Percentiles rank a stretch among this genome's conserved stretches.
phyloP scores from a whole-genome alignment of 441 rosid genomes.

The Erodium trifolium region DNA sequence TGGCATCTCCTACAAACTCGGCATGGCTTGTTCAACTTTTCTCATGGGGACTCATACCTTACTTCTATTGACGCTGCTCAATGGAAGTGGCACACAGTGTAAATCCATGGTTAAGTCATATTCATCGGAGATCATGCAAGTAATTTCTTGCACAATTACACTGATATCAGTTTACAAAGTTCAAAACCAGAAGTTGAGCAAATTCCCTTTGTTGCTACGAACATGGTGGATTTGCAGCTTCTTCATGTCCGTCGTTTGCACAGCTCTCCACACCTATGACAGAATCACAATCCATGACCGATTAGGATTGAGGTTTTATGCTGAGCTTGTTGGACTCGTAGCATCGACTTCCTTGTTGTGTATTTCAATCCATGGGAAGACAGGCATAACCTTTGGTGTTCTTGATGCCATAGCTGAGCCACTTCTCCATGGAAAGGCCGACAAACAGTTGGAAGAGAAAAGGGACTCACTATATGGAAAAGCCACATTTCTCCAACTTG shows the following conservation, averaged over 20 bases:
- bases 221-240: slow-evolving; percentile 85
- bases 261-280: slow-evolving; percentile 29
- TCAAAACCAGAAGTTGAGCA: slow-evolving; percentile 22
- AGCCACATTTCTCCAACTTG: slow-evolving; percentile 63
- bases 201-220: slow-evolving; percentile 68
- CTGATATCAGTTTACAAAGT: slow-evolving; percentile 34
- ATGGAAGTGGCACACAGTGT: slow-evolving; percentile 31
- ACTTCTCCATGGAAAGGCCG: slow-evolving; percentile 37
- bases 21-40: slow-evolving; percentile 36
- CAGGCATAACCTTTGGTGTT: slow-evolving; percentile 34
- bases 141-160: slow-evolving; percentile 42
- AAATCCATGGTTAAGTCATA: slow-evolving; percentile 31
- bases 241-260: slow-evolving; percentile 35
- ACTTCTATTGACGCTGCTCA: slow-evolving; percentile 37
- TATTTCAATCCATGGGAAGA: slow-evolving; percentile 64
- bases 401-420: slow-evolving; percentile 44
- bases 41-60: slow-evolving; percentile 41
- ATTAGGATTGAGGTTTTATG: slow-evolving; percentile 35
- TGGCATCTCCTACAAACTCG: slow-evolving; percentile 41
- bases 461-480: slow-evolving; percentile 59
- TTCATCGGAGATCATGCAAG: slow-evolving; percentile 49
- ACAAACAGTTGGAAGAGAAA: slow-evolving; percentile 22
- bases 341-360: slow-evolving; percentile 49
- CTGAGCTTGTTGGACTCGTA: slow-evolving; percentile 42
- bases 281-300: slow-evolving; percentile 28